Base-by-base conservation (phyloP, 805 yeast species). In the Maudiozyma pseudohumilis region DNA sequence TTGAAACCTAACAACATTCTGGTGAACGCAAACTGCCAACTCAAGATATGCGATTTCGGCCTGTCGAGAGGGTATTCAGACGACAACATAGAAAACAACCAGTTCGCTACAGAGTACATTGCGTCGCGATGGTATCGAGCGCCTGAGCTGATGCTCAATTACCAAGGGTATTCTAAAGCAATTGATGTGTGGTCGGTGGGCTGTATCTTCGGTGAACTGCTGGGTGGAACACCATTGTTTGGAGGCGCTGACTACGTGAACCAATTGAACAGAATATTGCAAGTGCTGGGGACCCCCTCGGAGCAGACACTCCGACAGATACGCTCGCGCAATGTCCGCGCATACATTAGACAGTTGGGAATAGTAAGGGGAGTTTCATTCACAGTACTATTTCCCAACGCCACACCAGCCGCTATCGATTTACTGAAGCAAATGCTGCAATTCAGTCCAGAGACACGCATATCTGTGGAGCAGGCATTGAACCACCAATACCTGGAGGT, bases 111-210 rank as follows among this genome's bases (percentile, higher is more conserved):
- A 1, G 97, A 89, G 60, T 92, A 89, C 56, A 97, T 89, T 20
- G 96, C 97, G 21, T 89, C 97, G 1, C 72, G 97, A 57, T 89
- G 97, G 97, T 89, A 92, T 61, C 69, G 98, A 48, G 97, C 97
- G 3, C 98, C 98, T 0, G 98, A 89, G 56, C 86, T 89, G 60
- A 89, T 89, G 87, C 69, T 92, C 38, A 80, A 94, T 44, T 86
- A 84, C 66, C 92, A 89, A 59, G 84, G 87, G 40, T 89, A 89
- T 61, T 81, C 96, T 4, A 86, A 85, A 63, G 96, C 97, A 21
- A 88, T 92, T 41, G 98, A 89, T 60, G 71, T 89, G 40, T 89
- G 98, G 98, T 86, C 96, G 0, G 94, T 88, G 16, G 98, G 98
- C 2, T 92, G 98, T 63, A 89, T 89, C 41, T 65, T 89, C 38